These are phyloP conservation scores for Globisporangium yorkense DNA, from an alignment of 352 stramenopile genomes.

Conservation along the genomic window DNA sequence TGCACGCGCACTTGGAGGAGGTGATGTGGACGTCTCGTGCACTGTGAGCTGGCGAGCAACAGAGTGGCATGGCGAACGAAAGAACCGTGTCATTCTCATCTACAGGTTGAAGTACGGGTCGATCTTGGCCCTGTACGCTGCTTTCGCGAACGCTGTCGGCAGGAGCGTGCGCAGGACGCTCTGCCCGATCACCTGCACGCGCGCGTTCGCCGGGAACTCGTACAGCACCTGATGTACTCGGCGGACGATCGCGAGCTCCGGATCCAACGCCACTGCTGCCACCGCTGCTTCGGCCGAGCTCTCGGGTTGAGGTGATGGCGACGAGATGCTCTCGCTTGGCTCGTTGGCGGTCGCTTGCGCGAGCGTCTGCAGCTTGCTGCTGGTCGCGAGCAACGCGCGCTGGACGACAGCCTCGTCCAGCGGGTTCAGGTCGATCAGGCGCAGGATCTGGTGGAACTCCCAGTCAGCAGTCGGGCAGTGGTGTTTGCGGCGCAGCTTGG, in stretches of 20 bases:
- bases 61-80: neutral
- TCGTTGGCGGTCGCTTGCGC: conserved; percentile 14
- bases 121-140: conserved; percentile 64
- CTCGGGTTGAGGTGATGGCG: neutral
- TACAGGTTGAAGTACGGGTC: conserved; percentile 73
- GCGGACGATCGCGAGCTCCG: conserved; percentile 47
- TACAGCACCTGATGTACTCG: conserved; percentile 61
- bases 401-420: conserved; percentile 54
- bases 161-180: conserved; percentile 45
- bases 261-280: conserved; percentile 41
- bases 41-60: neutral
- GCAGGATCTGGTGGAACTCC: conserved; percentile 42
- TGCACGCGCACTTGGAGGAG: conserved; percentile 8
- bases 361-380: conserved; percentile 44
- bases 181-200: conserved; percentile 57
- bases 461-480: conserved; percentile 45
- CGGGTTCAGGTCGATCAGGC: conserved; percentile 52
- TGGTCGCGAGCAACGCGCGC: conserved; percentile 48
- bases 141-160: conserved; percentile 57
- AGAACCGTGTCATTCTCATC: neutral
- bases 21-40: neutral
- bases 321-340: neutral
- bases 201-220: conserved; percentile 48
- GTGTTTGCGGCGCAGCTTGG: conserved; percentile 41
- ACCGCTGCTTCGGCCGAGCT: conserved; percentile 15